phyloP scores from a whole-genome alignment of 1,139 yeast species.

The Suhomyces bribrorum region DNA sequence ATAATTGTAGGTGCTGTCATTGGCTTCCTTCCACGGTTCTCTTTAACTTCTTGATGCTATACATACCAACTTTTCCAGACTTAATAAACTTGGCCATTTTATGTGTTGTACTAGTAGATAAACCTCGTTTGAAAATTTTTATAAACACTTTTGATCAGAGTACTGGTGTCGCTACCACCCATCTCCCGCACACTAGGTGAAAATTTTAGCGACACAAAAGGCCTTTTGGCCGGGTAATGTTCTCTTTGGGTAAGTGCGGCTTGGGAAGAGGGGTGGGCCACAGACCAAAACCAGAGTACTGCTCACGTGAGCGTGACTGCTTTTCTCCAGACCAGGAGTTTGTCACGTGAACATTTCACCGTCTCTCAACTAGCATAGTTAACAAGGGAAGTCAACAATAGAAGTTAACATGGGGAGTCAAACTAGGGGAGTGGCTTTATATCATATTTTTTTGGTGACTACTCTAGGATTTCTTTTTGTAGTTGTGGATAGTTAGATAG shows the following conservation, averaged over 20 bases:
- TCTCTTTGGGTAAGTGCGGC: constrained; percentile 11
- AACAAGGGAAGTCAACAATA: too few relatives aligned
- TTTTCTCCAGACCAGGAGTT: background rate
- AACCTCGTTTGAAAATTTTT: constrained; percentile 19
- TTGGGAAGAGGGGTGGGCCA: constrained; percentile 6
- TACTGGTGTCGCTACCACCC: constrained; percentile 9
- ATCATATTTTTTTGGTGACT: too few relatives aligned
- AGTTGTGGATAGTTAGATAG: too few relatives aligned
- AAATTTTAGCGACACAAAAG: constrained; percentile 15
- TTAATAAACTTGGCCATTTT: constrained; percentile 96
- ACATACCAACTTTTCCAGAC: constrained; percentile 99
- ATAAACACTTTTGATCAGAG: constrained; percentile 14
- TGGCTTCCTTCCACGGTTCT: background rate
- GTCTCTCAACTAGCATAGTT: too few relatives aligned
- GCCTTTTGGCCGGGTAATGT: constrained; percentile 7
- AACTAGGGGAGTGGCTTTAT: too few relatives aligned
- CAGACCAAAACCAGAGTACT: constrained; percentile 1
- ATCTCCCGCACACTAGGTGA: constrained; percentile 15
- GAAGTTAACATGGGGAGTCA: too few relatives aligned
- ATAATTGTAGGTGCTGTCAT: too few relatives aligned
- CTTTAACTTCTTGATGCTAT: constrained; percentile 15
- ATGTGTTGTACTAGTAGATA: constrained; percentile 19
- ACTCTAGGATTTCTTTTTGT: too few relatives aligned
- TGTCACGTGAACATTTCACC: background rate
- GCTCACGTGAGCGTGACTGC: constrained; percentile 13